phyloP scores from a whole-genome alignment of 2,329 filamentous ascomycete species.

The Neurospora crassa region DNA sequence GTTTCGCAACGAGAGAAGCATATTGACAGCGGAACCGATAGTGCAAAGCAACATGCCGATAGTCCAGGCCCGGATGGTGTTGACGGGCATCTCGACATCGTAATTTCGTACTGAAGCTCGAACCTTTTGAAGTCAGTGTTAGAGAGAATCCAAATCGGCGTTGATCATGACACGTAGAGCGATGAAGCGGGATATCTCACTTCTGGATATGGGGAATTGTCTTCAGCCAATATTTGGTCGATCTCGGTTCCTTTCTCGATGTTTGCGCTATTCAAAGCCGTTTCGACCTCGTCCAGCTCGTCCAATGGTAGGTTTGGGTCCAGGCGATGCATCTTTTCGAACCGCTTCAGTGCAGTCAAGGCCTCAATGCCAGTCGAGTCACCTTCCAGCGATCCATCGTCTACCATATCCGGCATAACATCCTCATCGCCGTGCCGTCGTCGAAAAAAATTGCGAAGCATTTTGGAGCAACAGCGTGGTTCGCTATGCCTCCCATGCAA shows the following conservation, averaged over 20 bases:
- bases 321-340: slow-evolving; percentile 52
- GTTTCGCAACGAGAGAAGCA: slow-evolving; percentile 50
- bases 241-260: slow-evolving; percentile 46
- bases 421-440: slow-evolving; percentile 15
- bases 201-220: slow-evolving; percentile 60
- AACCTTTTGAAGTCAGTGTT: slow-evolving; percentile 34
- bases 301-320: slow-evolving; percentile 58
- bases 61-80: slow-evolving; percentile 55
- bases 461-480: slow-evolving; percentile 10
- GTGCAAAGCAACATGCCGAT: slow-evolving; percentile 53
- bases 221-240: slow-evolving; percentile 48
- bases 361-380: slow-evolving; percentile 32
- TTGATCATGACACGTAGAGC: not conserved
- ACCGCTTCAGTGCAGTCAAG: slow-evolving; percentile 40
- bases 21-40: slow-evolving; percentile 51
- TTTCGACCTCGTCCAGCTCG: slow-evolving; percentile 50
- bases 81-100: slow-evolving; percentile 54
- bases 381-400: slow-evolving; percentile 20
- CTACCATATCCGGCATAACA: slow-evolving; percentile 15
- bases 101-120: slow-evolving; percentile 55
- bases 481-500: slow-evolving; percentile 12
- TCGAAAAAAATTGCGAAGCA: slow-evolving; percentile 16
- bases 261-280: slow-evolving; percentile 44
- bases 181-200: slow-evolving; percentile 27
- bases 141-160: slow-evolving; percentile 15